A percentile compares a stretch with the other conserved stretches of the same genome.
These are phyloP conservation scores for Helianthus tuberosus DNA, from an alignment of 129 eudicot genomes.

Conservation along the genomic window DNA sequence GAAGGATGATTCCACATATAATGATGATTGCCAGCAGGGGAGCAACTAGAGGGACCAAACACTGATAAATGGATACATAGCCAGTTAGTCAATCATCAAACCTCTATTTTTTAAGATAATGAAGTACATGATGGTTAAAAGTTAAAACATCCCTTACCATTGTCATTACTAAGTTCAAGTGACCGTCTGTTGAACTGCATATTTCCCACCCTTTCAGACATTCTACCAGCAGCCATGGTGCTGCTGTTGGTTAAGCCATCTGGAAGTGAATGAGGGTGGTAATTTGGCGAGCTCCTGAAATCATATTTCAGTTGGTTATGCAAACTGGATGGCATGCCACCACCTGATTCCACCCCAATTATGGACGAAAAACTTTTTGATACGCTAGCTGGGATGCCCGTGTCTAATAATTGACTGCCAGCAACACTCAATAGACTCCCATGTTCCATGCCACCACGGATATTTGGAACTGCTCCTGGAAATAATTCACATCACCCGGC, in stretches of 20 bases:
- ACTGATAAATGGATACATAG: constrained; percentile 42
- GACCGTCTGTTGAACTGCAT: constrained; percentile 55
- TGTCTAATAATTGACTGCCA: constrained; percentile 28
- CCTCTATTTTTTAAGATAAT: not conserved
- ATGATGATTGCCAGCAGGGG: constrained; percentile 61
- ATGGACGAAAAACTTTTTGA: constrained; percentile 57
- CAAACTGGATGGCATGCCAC: no score
- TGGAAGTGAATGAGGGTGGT: constrained; percentile 89
- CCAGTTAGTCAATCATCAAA: not conserved
- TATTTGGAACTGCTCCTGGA: constrained; percentile 50
- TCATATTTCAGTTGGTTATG: constrained; percentile 54
- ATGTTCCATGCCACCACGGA: constrained; percentile 41
- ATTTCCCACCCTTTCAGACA: constrained; percentile 57
- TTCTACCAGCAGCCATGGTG: constrained; percentile 43
- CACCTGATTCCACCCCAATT: no score
- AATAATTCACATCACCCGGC: not conserved
- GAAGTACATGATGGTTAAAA: not conserved
- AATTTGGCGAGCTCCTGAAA: constrained; percentile 45
- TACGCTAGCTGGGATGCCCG: constrained; percentile 59
- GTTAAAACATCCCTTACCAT: constrained; percentile 37
- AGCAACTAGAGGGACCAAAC: constrained; percentile 58
- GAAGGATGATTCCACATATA: constrained; percentile 82
- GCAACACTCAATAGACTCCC: not conserved
- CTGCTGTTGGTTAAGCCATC: constrained; percentile 61
- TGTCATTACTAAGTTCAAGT: constrained; percentile 49